A percentile compares a stretch with the other conserved stretches of the same genome.
Conservation (phyloP, 2,329 filamentous ascomycete genomes). For the Penicillium olsonii region DNA sequence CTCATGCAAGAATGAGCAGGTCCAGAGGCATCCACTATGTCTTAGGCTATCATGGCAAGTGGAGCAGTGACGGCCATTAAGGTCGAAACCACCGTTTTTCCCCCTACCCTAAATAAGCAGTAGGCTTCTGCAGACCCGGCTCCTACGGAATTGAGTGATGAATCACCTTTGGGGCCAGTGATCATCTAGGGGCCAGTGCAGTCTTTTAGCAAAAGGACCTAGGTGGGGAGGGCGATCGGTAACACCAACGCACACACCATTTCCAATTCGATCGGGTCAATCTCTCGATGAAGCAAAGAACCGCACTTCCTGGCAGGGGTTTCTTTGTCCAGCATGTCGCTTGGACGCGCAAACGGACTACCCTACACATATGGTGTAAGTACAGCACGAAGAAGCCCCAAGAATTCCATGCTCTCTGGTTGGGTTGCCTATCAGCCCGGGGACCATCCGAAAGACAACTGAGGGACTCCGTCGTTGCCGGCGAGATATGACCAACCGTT, state of each 20-base stretch:
- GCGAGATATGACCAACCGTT: neutral
- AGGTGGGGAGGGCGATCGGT: conserved; percentile 5
- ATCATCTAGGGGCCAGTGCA: conserved; percentile 4
- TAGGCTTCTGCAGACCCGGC: neutral
- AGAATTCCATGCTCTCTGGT: too few relatives aligned
- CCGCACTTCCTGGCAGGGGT: neutral
- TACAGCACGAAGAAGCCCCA: too few relatives aligned
- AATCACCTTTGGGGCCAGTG: neutral
- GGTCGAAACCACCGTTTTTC: conserved; percentile 3
- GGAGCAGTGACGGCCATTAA: conserved; percentile 1
- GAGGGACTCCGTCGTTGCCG: too few relatives aligned
- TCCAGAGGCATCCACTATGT: neutral
- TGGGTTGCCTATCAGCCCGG: too few relatives aligned
- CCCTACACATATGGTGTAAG: too few relatives aligned
- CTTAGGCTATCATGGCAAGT: neutral
- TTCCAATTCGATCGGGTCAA: conserved; percentile 1
- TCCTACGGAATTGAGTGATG: neutral
- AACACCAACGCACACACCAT: conserved; percentile 7
- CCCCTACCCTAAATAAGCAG: neutral
- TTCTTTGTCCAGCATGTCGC: neutral
- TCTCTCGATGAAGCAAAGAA: neutral
- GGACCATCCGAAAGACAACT: too few relatives aligned
- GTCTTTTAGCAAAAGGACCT: neutral
- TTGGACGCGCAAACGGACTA: neutral
- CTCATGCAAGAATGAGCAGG: neutral